Base-by-base conservation (phyloP, 805 yeast genomes). In the Candida oleophila region DNA sequence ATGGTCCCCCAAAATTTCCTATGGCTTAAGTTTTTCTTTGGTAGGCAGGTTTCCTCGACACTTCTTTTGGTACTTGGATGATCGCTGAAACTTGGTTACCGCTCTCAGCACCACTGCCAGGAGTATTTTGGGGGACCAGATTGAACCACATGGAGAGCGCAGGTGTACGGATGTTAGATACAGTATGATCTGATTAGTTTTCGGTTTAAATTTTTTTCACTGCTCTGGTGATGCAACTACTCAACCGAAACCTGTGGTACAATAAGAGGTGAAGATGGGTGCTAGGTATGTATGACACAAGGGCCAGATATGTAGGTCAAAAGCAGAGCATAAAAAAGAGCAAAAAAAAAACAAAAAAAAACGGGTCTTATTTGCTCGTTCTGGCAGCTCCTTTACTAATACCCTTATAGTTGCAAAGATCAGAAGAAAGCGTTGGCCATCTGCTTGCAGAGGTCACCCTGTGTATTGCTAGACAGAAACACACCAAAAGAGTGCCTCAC, bases 381-480 rank as follows among this genome's bases (percentile, higher is more conserved):
- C 11, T 25, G 11, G 11, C 9, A 11, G 5, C 9, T 14, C 12
- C 19, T n/a, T 3, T 44, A 50, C 60, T 53, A 53, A 56, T 34
- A 34, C 64, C 8, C 21, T n/a, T 37, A 0, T 49, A 90, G 96
- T 75, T 92, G 99, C 65, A 85, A 87, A 60, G 99, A 92, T 66
- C 95, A 92, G 62, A 81, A 91, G 59, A 89, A 81, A 56, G 96
- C 96, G n/a, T 88, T 94, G 48, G 98, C 98, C 8, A 83, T 92
- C 18, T 92, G 99, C 64, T 76, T 92, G 42, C 99, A 92, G 65
- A 80, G 97, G 60, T 90, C 97, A 3, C 98, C 98, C 14, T 92
- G 99, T 66, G 99, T 92, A 43, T 76, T 92, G 71, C 78, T 92
- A 19, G 88, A 94, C 51, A 77, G 99, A 53, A 77, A 94, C 66